Evolutionary conservation across 225 moss, liverwort and hornwort species (phyloP).

Genomic region (Thuidium tamariscinum): DNA sequence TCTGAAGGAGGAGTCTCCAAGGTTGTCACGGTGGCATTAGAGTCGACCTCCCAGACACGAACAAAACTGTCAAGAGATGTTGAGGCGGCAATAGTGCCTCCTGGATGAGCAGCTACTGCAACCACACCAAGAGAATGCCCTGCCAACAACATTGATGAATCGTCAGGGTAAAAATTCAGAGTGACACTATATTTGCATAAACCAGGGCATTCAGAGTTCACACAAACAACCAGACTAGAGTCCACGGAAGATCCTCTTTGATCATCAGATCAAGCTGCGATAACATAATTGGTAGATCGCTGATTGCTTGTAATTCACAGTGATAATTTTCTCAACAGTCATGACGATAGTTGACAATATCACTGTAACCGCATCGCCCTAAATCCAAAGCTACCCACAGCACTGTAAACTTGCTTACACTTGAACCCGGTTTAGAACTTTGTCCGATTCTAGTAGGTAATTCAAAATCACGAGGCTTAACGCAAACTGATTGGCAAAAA

Average conservation of each 20-base stretch:
- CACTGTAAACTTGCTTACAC: not conserved
- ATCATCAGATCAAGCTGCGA: not conserved
- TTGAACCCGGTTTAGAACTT: not conserved
- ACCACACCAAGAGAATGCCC: constrained; percentile 91
- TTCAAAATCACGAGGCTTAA: not conserved
- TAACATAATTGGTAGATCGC: not conserved
- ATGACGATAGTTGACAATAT: not conserved
- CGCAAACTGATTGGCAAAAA: not conserved
- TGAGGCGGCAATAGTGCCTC: constrained; percentile 74
- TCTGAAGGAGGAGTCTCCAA: constrained; percentile 90
- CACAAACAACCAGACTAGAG: not conserved
- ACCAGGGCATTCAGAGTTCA: not conserved
- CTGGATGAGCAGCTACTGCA: constrained; percentile 84
- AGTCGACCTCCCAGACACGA: constrained; percentile 82
- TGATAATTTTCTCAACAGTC: not conserved
- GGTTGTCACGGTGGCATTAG: constrained; percentile 73
- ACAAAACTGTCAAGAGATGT: constrained; percentile 94
- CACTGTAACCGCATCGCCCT: not conserved
- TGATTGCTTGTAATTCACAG: not conserved
- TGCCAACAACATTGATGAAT: constrained; percentile 5
- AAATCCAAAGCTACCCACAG: not conserved
- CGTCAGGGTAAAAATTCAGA: not conserved
- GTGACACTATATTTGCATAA: not conserved
- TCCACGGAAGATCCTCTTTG: not conserved
- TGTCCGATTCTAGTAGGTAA: not conserved